A percentile compares a stretch with the other conserved stretches of the same genome.
Evolutionary conservation across 805 yeast genomes (phyloP).

Genomic region (Kluyveromyces starmeri): DNA sequence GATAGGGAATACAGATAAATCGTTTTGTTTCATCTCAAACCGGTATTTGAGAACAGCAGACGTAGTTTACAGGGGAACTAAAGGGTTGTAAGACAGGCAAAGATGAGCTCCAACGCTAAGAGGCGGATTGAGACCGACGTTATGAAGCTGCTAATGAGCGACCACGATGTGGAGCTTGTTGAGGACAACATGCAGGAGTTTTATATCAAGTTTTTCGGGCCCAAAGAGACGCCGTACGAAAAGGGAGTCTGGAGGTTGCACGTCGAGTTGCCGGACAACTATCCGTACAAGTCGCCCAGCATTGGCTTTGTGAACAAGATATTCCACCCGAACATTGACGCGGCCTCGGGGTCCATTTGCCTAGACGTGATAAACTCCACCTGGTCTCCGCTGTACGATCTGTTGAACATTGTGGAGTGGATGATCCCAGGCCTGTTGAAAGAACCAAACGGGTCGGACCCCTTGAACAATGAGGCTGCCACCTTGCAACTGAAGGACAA

Average conservation of each 20-base stretch:
- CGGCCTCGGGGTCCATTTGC: constrained; percentile 83
- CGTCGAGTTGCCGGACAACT: constrained; percentile 90
- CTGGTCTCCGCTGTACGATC: constrained; percentile 97
- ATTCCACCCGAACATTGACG: constrained; percentile 93
- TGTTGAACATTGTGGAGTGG: constrained; percentile 82
- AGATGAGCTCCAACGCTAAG: constrained; percentile 26
- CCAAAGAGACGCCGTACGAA: constrained; percentile 77
- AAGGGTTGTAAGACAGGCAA: too few species aligned
- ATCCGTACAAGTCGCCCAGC: constrained; percentile 93
- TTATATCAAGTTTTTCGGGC: constrained; percentile 78
- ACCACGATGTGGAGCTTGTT: constrained; percentile 75
- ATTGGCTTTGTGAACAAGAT: constrained; percentile 89
- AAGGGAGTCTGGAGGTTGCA: constrained; percentile 86
- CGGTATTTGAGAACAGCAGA: too few species aligned
- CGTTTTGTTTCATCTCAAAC: too few species aligned
- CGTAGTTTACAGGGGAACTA: too few species aligned
- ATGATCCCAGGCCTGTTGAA: constrained; percentile 85
- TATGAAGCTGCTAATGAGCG: constrained; percentile 90
- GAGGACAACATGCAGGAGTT: constrained; percentile 84
- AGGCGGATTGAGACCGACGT: constrained; percentile 83
- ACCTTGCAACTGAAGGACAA: constrained; percentile 64
- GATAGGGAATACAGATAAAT: too few species aligned
- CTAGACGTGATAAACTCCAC: constrained; percentile 94
- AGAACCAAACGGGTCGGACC: constrained; percentile 93
- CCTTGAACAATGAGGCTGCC: constrained; percentile 86